Evolutionary conservation across 371 early-diverging fungal genomes (phyloP), one percentile per base, ranked within the genome.

Genomic region (Conidiobolus incongruus): DNA sequence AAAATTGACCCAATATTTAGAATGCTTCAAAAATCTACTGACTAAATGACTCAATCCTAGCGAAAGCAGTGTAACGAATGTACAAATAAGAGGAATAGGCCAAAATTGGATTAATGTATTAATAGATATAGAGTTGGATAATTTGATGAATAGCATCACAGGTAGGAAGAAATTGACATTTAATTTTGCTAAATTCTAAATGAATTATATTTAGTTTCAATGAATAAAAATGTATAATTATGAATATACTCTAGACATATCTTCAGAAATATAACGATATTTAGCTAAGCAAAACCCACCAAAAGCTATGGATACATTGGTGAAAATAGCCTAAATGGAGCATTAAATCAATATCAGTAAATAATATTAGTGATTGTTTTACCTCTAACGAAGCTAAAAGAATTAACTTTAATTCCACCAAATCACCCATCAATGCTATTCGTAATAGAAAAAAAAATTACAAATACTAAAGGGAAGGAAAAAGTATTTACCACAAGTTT

Each of bases 161-260:
- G 81, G 81, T 24, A 77, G 77, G 53, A 81, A 70, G 44, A 76
- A 74, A 40, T 70, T 63, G 41, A 81, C 46, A 50, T 77, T 78
- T 28, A 81, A 53, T 35, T 63, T 61, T 31, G 81, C 72, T 40
- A 80, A n/a, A n/a, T n/a, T n/a, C n/a, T n/a, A n/a, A n/a, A 49
- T 44, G 71, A 67, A 77, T 79, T 56, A 8, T 7, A 1, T 35
- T 13, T 16, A 15, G n/a, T 1, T 13, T 0, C 8, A 8, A 16
- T 8, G 8, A 8, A 8, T 8, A 0, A 13, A 7, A 7, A 8
- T 1, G 7, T n/a, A 6, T 7, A n/a, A 8, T 0, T 19, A n/a
- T 11, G 7, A 8, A 16, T 15, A 11, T 30, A 35, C 47, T 35
- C 40, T 47, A 8, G 31, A 40, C 16, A 47, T 12, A 4, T 29